These are phyloP conservation scores for Pleurotus platypus DNA, from an alignment of 768 basidiomycete genomes.

Conservation along the genomic window DNA sequence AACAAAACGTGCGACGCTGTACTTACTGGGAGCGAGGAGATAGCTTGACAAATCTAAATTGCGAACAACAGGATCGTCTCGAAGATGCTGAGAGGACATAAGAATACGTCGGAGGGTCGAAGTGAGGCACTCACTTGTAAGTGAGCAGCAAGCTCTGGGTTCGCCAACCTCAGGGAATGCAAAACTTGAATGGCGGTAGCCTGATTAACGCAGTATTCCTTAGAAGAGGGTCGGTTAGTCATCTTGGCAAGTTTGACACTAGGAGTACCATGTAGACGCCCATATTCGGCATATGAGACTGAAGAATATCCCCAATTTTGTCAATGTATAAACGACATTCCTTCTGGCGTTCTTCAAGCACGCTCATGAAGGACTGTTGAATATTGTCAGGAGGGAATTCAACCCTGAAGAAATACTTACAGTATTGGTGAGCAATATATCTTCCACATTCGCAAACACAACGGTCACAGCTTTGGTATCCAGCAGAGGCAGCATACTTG, in stretches of 20 bases:
- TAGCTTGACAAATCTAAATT: conserved; percentile 90
- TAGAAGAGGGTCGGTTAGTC: neutral
- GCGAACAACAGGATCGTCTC: conserved; percentile 74
- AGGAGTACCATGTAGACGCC: conserved; percentile 68
- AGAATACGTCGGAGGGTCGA: neutral
- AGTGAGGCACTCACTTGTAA: conserved; percentile 49
- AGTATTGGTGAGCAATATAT: conserved; percentile 85
- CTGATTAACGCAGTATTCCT: conserved; percentile 94
- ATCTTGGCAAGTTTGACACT: no score
- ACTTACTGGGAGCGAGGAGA: conserved; percentile 84
- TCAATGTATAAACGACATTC: conserved; percentile 91
- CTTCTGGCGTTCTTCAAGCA: conserved; percentile 88
- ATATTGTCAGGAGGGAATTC: neutral
- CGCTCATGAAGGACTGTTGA: conserved; percentile 73
- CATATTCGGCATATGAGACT: conserved; percentile 74
- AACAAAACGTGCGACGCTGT: neutral
- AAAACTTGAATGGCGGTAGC: conserved; percentile 71
- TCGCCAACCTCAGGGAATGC: conserved; percentile 66
- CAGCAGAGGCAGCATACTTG: conserved; percentile 66
- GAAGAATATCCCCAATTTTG: conserved; percentile 80
- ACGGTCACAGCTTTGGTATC: conserved; percentile 74
- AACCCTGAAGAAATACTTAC: conserved; percentile 33
- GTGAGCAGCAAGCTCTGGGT: conserved; percentile 60
- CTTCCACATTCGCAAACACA: conserved; percentile 92
- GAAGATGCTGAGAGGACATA: conserved; percentile 46